Percentiles rank a stretch among this genome's conserved stretches.
Evolutionary conservation across 2,329 filamentous ascomycete species (phyloP).

Genomic region (Exophiala dermatitidis): DNA sequence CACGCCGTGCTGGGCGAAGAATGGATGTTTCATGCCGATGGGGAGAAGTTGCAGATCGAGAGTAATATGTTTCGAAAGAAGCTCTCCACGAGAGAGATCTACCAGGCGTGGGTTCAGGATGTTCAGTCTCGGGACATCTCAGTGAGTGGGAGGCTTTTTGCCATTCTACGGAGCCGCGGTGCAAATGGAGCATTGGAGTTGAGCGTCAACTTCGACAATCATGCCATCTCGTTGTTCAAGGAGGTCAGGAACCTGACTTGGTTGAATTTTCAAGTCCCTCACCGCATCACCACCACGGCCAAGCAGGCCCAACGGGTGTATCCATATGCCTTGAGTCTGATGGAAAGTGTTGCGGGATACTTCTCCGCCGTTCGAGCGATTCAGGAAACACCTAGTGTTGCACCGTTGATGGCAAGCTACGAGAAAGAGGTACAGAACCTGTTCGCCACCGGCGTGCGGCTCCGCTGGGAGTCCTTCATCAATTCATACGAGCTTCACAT

Average conservation of each 20-base stretch:
- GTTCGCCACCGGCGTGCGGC: slow-evolving; percentile 75
- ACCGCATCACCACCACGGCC: slow-evolving; percentile 88
- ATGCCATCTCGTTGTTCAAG: slow-evolving; percentile 97
- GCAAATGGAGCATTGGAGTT: slow-evolving; percentile 83
- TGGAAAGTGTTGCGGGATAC: slow-evolving; percentile 96
- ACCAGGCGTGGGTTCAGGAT: slow-evolving; percentile 90
- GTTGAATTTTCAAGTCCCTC: slow-evolving; percentile 90
- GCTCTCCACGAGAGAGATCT: slow-evolving; percentile 86
- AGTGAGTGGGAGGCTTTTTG: slow-evolving; percentile 86
- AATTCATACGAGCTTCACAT: slow-evolving; percentile 91
- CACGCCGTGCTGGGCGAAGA: slow-evolving; percentile 92
- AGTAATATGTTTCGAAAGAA: slow-evolving; percentile 93
- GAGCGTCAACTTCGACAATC: slow-evolving; percentile 90
- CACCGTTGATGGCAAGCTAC: slow-evolving; percentile 81
- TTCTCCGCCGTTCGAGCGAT: slow-evolving; percentile 83
- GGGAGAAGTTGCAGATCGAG: slow-evolving; percentile 85
- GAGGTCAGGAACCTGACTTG: slow-evolving; percentile 93
- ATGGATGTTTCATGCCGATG: slow-evolving; percentile 90
- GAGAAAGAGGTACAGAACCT: slow-evolving; percentile 81
- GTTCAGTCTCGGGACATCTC: slow-evolving; percentile 82
- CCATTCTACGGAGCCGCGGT: slow-evolving; percentile 79
- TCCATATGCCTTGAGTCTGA: slow-evolving; percentile 92
- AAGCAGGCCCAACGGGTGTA: slow-evolving; percentile 99
- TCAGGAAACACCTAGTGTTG: slow-evolving; percentile 74
- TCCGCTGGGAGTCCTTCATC: slow-evolving; percentile 97